A percentile compares a stretch with the other conserved stretches of the same genome.
Evolutionary conservation across 345 rosid genomes (phyloP).

Genomic region (Populus nigra): DNA sequence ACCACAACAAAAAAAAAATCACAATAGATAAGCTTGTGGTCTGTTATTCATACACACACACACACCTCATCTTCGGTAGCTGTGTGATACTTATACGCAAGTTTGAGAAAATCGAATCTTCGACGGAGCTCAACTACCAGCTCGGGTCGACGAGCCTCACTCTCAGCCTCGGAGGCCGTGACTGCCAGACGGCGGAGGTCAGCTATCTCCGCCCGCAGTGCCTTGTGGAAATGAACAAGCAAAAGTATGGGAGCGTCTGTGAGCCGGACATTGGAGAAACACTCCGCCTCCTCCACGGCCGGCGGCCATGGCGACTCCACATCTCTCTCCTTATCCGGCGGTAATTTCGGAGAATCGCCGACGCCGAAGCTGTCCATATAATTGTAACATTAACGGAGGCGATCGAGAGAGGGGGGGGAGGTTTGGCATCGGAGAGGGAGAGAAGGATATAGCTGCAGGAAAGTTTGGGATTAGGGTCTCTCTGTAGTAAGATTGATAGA

Average conservation of each 20-base stretch:
- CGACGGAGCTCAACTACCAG: constrained; percentile 35
- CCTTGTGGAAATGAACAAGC: constrained; percentile 64
- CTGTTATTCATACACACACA: not conserved
- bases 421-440: constrained; percentile 25
- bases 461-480: not conserved
- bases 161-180: constrained; percentile 30
- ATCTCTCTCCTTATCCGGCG: constrained; percentile 34
- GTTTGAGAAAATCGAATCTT: constrained; percentile 63
- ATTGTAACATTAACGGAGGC: constrained; percentile 17
- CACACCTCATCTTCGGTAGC: constrained; percentile 82
- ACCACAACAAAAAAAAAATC: not conserved
- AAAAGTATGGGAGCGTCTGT: constrained; percentile 62
- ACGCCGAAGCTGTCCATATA: constrained; percentile 19
- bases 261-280: constrained; percentile 34
- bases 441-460: constrained; percentile 21
- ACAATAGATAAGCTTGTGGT: not conserved
- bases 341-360: constrained; percentile 22
- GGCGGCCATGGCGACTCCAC: constrained; percentile 16
- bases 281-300: not conserved
- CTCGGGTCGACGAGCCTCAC: constrained; percentile 19
- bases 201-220: constrained; percentile 53
- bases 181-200: constrained; percentile 48
- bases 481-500: not conserved
- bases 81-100: constrained; percentile 57
- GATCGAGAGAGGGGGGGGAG: constrained; percentile 36